These are phyloP conservation scores for Coccinonectria pachysandricola DNA, from an alignment of 2,329 filamentous ascomycete genomes.

Conservation along the genomic window DNA sequence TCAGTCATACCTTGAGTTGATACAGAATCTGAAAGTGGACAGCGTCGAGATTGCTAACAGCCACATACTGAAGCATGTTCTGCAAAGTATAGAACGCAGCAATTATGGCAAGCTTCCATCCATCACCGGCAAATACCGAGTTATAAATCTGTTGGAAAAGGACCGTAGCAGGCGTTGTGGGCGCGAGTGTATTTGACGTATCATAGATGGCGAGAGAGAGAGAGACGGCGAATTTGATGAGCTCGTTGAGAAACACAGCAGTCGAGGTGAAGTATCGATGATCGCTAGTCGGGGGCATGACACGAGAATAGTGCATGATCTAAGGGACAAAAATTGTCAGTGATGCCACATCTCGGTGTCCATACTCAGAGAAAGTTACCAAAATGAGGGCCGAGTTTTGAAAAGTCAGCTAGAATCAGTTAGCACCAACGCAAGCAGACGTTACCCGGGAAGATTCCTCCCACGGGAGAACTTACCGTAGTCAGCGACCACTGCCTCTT, in stretches of 20 bases:
- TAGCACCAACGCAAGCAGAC: slow-evolving; percentile 8
- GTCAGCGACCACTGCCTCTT: slow-evolving; percentile 19
- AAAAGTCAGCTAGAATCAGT: slow-evolving; percentile 49
- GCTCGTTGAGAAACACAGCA: slow-evolving; percentile 85
- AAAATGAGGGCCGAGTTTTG: slow-evolving; percentile 71
- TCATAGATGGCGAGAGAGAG: slow-evolving; percentile 83
- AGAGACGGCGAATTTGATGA: slow-evolving; percentile 80
- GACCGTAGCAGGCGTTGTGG: slow-evolving; percentile 69
- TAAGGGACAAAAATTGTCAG: too few species aligned
- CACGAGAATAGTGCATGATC: slow-evolving; percentile 89
- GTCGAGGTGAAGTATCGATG: slow-evolving; percentile 91
- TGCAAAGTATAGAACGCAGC: slow-evolving; percentile 83
- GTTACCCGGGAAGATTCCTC: too few species aligned
- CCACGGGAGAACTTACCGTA: slow-evolving; percentile 10
- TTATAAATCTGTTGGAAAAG: slow-evolving; percentile 71
- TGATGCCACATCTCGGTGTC: too few species aligned
- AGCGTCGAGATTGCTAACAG: slow-evolving; percentile 80
- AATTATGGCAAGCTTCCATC: slow-evolving; percentile 89
- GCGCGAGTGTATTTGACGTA: slow-evolving; percentile 64
- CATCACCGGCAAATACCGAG: slow-evolving; percentile 77
- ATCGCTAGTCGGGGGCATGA: slow-evolving; percentile 77
- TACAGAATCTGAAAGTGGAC: slow-evolving; percentile 91
- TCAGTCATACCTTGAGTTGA: slow-evolving; percentile 80
- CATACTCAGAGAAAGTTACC: slow-evolving; percentile 40
- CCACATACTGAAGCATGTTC: slow-evolving; percentile 88